These are phyloP conservation scores for Neoboletus magnificus DNA, from an alignment of 768 basidiomycete species.

Conservation along the genomic window DNA sequence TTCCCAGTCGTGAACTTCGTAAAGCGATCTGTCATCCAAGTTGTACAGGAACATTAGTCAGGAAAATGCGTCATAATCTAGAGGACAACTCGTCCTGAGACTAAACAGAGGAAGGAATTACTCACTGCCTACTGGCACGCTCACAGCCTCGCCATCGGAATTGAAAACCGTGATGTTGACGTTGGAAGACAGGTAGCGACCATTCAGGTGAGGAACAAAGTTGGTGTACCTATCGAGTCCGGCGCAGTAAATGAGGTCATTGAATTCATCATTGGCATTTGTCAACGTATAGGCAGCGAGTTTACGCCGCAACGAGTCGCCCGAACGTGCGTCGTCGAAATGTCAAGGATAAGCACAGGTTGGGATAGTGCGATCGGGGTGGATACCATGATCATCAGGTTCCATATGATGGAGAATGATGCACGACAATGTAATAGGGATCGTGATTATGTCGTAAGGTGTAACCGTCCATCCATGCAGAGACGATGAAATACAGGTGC, in stretches of 20 bases:
- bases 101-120: not conserved
- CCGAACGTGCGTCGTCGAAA: not conserved
- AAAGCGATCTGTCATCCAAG: constrained; percentile 44
- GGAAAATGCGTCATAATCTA: too few species aligned
- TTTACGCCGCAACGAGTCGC: not conserved
- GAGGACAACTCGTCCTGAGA: not conserved
- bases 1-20: constrained; percentile 71
- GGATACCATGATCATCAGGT: constrained; percentile 9
- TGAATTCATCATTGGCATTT: not conserved
- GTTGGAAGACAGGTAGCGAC: constrained; percentile 80
- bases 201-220: constrained; percentile 62
- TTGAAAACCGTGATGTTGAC: constrained; percentile 74
- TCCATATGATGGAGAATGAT: not conserved
- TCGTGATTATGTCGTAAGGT: not conserved
- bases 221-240: constrained; percentile 48
- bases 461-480: not conserved
- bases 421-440: not conserved
- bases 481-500: not conserved
- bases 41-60: constrained; percentile 36
- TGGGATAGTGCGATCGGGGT: not conserved
- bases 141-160: constrained; percentile 33
- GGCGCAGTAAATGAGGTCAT: not conserved
- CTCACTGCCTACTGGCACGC: constrained; percentile 46
- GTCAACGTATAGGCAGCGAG: not conserved
- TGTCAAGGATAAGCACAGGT: not conserved